These are phyloP conservation scores for Apocynum venetum DNA, from an alignment of 257 asterid species.

Conservation along the genomic window DNA sequence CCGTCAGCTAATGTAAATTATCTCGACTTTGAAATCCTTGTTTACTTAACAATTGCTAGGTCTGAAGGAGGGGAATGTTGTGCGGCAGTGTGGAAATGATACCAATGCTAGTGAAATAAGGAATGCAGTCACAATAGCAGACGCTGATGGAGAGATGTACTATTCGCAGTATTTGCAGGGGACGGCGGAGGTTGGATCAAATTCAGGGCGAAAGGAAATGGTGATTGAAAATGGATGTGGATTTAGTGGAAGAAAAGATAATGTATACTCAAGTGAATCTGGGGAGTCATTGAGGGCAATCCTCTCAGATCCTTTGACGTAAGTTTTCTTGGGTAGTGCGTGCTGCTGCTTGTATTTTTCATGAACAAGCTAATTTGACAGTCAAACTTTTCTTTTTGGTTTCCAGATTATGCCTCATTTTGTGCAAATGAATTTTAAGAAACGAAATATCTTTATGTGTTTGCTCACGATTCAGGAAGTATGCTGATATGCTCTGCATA, in stretches of 20 bases:
- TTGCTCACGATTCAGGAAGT: background rate
- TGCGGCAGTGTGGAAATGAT: slow-evolving; percentile 36
- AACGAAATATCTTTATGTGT: background rate
- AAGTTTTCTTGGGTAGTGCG: slow-evolving; percentile 25
- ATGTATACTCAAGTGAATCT: slow-evolving; percentile 44
- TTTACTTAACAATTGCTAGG: slow-evolving; percentile 27
- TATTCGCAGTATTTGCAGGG: slow-evolving; percentile 53
- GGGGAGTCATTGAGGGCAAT: slow-evolving; percentile 71
- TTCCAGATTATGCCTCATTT: background rate
- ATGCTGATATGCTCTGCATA: background rate
- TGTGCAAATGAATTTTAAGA: background rate
- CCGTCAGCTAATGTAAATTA: background rate
- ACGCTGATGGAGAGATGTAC: slow-evolving; percentile 43
- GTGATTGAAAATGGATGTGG: slow-evolving; percentile 54
- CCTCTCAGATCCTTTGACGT: slow-evolving; percentile 88
- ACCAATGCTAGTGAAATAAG: slow-evolving; percentile 40
- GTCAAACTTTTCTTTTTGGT: slow-evolving; percentile 1
- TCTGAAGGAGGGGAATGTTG: slow-evolving; percentile 44
- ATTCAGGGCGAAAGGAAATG: slow-evolving; percentile 51
- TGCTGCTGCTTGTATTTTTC: background rate
- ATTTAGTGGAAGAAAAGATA: slow-evolving; percentile 75
- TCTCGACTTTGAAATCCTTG: background rate
- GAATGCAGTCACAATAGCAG: slow-evolving; percentile 37
- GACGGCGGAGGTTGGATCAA: slow-evolving; percentile 52
- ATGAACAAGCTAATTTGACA: background rate